Evolutionary conservation across 2,329 filamentous ascomycete species (phyloP).

Genomic region (Pseudogymnoascus sp.): DNA sequence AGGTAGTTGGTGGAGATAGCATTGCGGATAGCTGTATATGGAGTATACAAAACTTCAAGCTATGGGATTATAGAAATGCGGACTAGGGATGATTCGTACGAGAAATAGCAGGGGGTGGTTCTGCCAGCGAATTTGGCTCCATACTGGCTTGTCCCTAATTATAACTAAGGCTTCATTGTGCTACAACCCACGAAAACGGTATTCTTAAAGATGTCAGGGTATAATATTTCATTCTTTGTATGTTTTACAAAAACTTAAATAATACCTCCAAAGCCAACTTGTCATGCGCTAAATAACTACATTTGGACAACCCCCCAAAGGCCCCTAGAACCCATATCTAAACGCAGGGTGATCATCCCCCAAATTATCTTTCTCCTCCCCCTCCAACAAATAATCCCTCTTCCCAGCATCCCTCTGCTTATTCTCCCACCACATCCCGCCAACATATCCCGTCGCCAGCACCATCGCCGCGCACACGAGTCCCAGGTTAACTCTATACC

Average conservation of each 20-base stretch:
- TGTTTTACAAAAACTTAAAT: background rate
- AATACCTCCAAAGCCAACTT: background rate
- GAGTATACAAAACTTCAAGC: no score
- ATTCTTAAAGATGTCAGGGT: background rate
- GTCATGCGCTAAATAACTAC: background rate
- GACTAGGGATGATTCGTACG: no score
- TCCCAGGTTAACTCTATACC: background rate
- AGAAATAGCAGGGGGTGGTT: no score
- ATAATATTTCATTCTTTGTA: background rate
- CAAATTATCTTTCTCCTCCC: constrained; percentile 5
- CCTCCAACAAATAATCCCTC: constrained; percentile 34
- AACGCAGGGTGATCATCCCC: background rate
- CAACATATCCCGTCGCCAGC: constrained; percentile 23
- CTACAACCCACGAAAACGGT: no score
- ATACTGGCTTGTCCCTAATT: no score
- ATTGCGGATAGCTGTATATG: no score
- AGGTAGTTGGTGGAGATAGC: no score
- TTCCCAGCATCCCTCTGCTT: constrained; percentile 37
- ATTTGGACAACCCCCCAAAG: background rate
- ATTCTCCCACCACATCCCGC: constrained; percentile 37
- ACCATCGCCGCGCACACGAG: constrained; percentile 19
- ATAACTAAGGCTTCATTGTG: no score
- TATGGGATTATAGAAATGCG: no score
- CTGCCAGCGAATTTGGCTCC: no score
- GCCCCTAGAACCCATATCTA: background rate